Evolutionary conservation across 176 grass and related monocot species (phyloP).

Genomic region (Carex scoparia): DNA sequence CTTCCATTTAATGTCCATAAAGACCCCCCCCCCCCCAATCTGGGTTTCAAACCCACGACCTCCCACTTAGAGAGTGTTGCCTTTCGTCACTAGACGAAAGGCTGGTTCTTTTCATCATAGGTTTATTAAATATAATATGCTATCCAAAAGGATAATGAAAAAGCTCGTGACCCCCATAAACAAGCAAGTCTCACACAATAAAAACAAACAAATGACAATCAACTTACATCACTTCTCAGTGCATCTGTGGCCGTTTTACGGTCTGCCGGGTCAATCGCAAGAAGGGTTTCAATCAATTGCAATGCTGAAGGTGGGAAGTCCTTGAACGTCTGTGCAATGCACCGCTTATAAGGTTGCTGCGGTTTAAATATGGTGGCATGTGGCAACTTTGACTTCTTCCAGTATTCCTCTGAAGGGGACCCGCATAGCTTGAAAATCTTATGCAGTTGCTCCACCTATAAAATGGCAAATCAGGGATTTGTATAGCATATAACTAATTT

Average conservation of each 20-base stretch:
- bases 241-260: conserved; percentile 63
- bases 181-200: conserved; percentile 6
- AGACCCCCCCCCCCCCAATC: too few species aligned
- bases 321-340: conserved; percentile 66
- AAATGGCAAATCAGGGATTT: neutral
- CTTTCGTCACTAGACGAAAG: too few species aligned
- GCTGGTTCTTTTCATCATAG: neutral
- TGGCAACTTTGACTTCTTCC: conserved; percentile 74
- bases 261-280: conserved; percentile 73
- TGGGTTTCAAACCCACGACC: too few species aligned
- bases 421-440: conserved; percentile 88
- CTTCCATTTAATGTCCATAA: too few species aligned
- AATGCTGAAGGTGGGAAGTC: conserved; percentile 69
- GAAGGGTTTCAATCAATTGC: conserved; percentile 66
- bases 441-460: conserved; percentile 85
- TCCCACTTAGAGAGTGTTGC: too few species aligned
- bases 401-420: conserved; percentile 80
- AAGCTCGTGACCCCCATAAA: neutral
- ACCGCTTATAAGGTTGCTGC: conserved; percentile 72
- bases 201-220: conserved; percentile 17
- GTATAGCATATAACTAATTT: neutral
- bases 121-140: conserved; percentile 4
- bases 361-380: conserved; percentile 87
- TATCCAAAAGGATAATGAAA: conserved; percentile 6
- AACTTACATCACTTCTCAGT: conserved; percentile 68